Evolutionary conservation across 1,284 basidiomycete species (phyloP), one percentile per base, ranked within the genome.

Genomic region (Puccinia sorghi): DNA sequence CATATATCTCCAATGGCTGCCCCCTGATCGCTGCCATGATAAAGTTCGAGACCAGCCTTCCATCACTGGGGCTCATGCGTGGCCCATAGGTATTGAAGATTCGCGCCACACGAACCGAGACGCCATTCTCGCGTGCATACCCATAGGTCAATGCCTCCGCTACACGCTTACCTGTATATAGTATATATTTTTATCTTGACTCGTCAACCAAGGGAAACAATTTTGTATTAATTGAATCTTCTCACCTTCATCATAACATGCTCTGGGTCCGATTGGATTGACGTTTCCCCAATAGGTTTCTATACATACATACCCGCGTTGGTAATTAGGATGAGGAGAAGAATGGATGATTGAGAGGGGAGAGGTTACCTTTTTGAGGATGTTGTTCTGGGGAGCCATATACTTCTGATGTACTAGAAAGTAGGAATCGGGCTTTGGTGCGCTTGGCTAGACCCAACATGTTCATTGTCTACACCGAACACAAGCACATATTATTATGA

Each of bases 381-480:
- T 97, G 95, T 69, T 97, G 94, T 46, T 79, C 76, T 0, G 76
- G 76, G 11, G 67, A 71, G 48, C 76, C 76, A 66, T 79, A 79
- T 7, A 79, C 59, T 72, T 92, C 92, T 66, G 92, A 94, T 37
- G 95, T 98, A 81, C 93, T 94, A 80, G 91, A 91, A 82, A 98
- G 94, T 81, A 99, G 87, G 89, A 99, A 98, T 73, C 95, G 90
- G 12, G 96, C 96, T 86, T 97, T 97, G 74, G 92, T 94, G 80
- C 94, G 92, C 86, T 97, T 98, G 15, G 96, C 96, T n/a, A 99
- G 89, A 80, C 93, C 96, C 69, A 99, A 91, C 93, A 97, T 96
- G 87, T 99, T 98, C 81, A 96, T 87, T 8, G 94, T 82, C 50
- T 80, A 52, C 25, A 52, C 17, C 9, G 5, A 27, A 54, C 1